Percentiles rank a stretch among this genome's conserved stretches.
Conservation (phyloP, 2,329 filamentous ascomycete species). For the Trichophaea hybrida region DNA sequence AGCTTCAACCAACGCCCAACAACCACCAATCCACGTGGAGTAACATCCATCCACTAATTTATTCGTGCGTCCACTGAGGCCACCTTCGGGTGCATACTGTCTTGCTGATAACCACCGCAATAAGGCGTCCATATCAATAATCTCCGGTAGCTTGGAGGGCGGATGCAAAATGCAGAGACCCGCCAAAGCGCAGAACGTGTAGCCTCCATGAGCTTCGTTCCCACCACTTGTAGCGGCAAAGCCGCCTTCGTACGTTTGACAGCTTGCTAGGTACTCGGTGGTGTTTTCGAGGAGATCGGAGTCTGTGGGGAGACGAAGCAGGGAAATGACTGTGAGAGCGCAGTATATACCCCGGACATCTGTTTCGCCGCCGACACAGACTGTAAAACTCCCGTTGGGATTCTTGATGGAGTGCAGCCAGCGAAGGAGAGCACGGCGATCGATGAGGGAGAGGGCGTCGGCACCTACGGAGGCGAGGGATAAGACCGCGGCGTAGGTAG, state of each 20-base stretch:
- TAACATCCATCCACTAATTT: constrained; percentile 98
- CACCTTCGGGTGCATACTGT: constrained; percentile 82
- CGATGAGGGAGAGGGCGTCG: constrained; percentile 58
- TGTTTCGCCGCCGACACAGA: constrained; percentile 75
- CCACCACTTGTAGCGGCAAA: constrained; percentile 68
- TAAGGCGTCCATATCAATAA: constrained; percentile 59
- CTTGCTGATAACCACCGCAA: constrained; percentile 78
- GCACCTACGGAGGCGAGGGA: constrained; percentile 62
- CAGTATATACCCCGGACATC: constrained; percentile 92
- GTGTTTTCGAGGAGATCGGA: constrained; percentile 18
- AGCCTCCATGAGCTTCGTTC: constrained; percentile 84
- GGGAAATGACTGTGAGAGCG: constrained; percentile 66
- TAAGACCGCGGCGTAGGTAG: constrained; percentile 72
- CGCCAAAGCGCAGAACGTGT: constrained; percentile 85
- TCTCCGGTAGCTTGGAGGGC: constrained; percentile 39
- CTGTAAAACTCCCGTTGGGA: constrained; percentile 72
- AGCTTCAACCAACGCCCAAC: constrained; percentile 82
- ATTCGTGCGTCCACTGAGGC: constrained; percentile 86
- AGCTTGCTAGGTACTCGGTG: constrained; percentile 30
- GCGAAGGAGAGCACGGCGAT: constrained; percentile 75
- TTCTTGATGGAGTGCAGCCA: constrained; percentile 83
- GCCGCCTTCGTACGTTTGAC: constrained; percentile 89
- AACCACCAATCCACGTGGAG: constrained; percentile 92
- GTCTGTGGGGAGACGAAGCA: constrained; percentile 69
- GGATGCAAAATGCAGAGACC: constrained; percentile 74